Evolutionary conservation across 2,329 filamentous ascomycete species (phyloP), one percentile per base, ranked within the genome.

Genomic region (Chrysoporthe puriensis): DNA sequence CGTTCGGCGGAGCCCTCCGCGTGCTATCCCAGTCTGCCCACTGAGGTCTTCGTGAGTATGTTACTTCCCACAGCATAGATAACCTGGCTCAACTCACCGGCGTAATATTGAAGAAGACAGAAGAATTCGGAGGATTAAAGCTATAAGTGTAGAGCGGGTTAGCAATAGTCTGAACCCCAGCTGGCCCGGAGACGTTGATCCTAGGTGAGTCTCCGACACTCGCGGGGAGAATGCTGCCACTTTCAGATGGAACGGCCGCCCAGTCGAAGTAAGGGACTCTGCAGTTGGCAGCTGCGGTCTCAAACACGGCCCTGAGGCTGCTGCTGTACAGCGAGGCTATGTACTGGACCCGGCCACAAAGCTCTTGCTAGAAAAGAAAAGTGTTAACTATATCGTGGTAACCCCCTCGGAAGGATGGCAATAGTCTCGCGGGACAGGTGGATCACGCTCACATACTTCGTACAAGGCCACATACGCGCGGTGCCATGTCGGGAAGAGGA

Each of bases 401-500:
- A 40, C 36, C 6, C 36, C 9, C 6, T 9, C 36, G 9, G 7
- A n/a, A 16, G 40, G 8, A 14, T 21, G 13, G 14, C 57, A 9
- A 13, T 9, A 36, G 3, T 6, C 11, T n/a, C 4, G 4, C 3
- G 18, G 14, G n/a, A 14, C 21, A 36, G 14, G 6, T 3, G 9
- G 14, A 26, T 34, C 18, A 2, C 1, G 11, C 21, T 46, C 54
- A 67, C 75, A 64, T 75, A 85, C 86, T 81, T 88, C 86, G 67
- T 86, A 86, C 62, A 88, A 76, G 42, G 83, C 85, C 68, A 96
- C 81, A 77, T 95, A 96, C 0, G 92, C 91, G 62, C 93, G 87
- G 82, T 97, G 93, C 93, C 93, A 96, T 50, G 89, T 85, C 50
- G 90, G 87, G 76, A 97, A 96, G 18, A 96, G 80, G 52, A 90